Evolutionary conservation across 1,284 basidiomycete species (phyloP), one percentile per base, ranked within the genome.

Genomic region (Paramarasmius palmivorus): DNA sequence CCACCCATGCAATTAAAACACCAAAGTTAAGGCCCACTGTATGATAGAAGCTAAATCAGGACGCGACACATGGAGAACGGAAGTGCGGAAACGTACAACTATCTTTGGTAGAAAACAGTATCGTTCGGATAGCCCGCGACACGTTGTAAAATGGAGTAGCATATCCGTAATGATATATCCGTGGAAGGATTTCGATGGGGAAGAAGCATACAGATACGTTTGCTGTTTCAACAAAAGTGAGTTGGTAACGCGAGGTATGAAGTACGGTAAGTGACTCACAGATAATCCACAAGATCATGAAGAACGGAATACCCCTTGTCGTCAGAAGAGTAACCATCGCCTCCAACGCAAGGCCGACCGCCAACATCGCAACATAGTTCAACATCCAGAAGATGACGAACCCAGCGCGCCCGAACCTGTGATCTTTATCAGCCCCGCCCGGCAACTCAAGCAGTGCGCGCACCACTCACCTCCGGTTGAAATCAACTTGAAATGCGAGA

Each of bases 371-470:
- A 45, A 81, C 59, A 77, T 77, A 90, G 53, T 83, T 81, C 57
- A 88, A 69, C 79, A 88, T 86, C 84, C 88, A 91, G 71, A 88
- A 90, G 20, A 90, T 70, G 57, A 91, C 71, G 67, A 91, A 90
- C 0, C 88, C 90, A 0, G 69, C 75, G 25, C 69, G 65, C 7
- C 80, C 79, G 54, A 79, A 84, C 57, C 73, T 74, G 47, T n/a
- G 32, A n/a, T 4, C 4, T 17, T 12, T 22, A 38, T 17, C 17
- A 38, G 32, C 44, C 14, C 25, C 23, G 2, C 14, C 45, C 15
- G 17, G 49, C 17, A 35, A 12, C 20, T 5, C 0, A 12, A 23
- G 34, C 25, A 23, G 26, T 10, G 3, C 36, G 17, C 12, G 44
- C 14, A 12, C 6, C 9, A 59, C 65, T 29, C 39, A 75, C 76